phyloP scores from a whole-genome alignment of 2,329 filamentous ascomycete genomes.

The Mollisia scopiformis region DNA sequence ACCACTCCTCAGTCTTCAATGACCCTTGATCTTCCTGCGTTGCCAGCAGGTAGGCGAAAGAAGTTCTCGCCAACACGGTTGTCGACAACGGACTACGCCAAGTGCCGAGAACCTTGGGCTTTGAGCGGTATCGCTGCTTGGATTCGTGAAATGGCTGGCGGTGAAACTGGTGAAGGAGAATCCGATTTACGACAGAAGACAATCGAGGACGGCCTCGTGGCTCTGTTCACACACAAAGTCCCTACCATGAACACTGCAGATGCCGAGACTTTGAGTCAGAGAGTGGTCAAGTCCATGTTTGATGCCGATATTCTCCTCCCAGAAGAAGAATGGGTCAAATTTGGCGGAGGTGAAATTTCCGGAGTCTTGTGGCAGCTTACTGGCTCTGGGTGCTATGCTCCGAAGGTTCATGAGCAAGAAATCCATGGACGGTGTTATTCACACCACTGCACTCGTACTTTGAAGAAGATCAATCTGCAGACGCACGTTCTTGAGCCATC shows the following conservation, averaged over 20 bases:
- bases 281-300: slow-evolving; percentile 81
- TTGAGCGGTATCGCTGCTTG: slow-evolving; percentile 84
- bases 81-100: slow-evolving; percentile 77
- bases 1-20: slow-evolving; percentile 52
- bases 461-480: slow-evolving; percentile 92
- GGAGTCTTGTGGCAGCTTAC: slow-evolving; percentile 95
- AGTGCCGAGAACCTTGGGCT: slow-evolving; percentile 90
- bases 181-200: slow-evolving; percentile 83
- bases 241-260: slow-evolving; percentile 99
- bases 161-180: slow-evolving; percentile 69
- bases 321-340: slow-evolving; percentile 98
- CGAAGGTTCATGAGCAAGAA: slow-evolving; percentile 70
- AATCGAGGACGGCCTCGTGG: slow-evolving; percentile 84
- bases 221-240: slow-evolving; percentile 90
- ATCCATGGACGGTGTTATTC: slow-evolving; percentile 85
- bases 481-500: slow-evolving; percentile 70
- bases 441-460: slow-evolving; percentile 87
- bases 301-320: slow-evolving; percentile 75
- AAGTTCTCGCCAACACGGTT: slow-evolving; percentile 88
- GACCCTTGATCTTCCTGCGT: slow-evolving; percentile 79
- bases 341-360: slow-evolving; percentile 77
- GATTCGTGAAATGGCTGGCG: slow-evolving; percentile 77
- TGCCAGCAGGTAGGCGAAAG: slow-evolving; percentile 75
- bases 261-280: slow-evolving; percentile 81
- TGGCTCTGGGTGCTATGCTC: slow-evolving; percentile 87